Base-by-base conservation (phyloP, 2,329 filamentous ascomycete genomes). In the Calonectria montana region DNA sequence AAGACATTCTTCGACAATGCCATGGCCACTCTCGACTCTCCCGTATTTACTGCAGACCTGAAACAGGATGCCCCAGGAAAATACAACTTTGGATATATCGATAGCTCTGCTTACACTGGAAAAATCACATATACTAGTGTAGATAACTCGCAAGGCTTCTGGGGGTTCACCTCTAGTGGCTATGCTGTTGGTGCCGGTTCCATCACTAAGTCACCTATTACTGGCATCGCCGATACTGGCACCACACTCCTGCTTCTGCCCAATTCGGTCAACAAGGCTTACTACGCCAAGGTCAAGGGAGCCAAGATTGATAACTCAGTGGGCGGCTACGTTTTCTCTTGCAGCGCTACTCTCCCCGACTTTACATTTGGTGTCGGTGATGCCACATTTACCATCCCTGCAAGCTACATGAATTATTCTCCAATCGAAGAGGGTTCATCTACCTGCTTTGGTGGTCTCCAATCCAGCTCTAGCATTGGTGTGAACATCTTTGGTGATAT, bases 51-150 rank as follows among this genome's bases (percentile, higher is more conserved):
- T 0, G 93, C 92, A 16, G 89, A 93, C 72, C 86, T 96, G 39
- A 89, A 90, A 76, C 87, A 89, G 73, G 86, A 80, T n/a, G 75
- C 77, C 4, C 72, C 81, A 2, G 93, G 94, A 43, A 87, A 89
- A 50, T 96, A 94, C 83, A 92, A 94, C 78, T 96, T 96, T 80
- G 94, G 94, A 71, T 87, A 83, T 74, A 91, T 96, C 78, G 92
- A 95, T 81, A 79, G 78, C 1, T 84, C 84, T 66, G 91, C 93
- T 77, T 93, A 93, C 81, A 85, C 81, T 2, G 93, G 93, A 47
- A 76, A 87, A 1, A 87, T 96, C 77, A 82, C 87, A 23, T 94
- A 91, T 79, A 86, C 91, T 29, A 84, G 88, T 18, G 87, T 94
- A 73, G 89, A 94, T 80, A 87, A 75, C 77, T 86, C 84, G 43